Evolutionary conservation across 495 filamentous ascomycete genomes (phyloP), one percentile per base, ranked within the genome.

Genomic region (Aspergillus wentii): DNA sequence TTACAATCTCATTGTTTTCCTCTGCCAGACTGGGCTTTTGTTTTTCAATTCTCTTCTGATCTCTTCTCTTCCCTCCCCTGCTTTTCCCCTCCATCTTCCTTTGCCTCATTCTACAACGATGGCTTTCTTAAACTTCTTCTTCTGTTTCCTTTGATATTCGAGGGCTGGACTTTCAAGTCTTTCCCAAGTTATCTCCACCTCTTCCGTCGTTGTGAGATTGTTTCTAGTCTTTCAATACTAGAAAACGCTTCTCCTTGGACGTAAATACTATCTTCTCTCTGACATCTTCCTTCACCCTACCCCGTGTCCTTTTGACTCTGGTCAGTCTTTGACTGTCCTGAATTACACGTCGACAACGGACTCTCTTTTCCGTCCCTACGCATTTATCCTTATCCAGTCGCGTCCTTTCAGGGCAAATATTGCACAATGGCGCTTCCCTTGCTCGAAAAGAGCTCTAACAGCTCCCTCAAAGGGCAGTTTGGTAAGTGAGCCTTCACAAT

Each of bases 371-470:
- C 11, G 5, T 25, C 22, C 22, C 22, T 6, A 11, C 11, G 22
- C 22, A 25, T 25, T 25, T 11, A 25, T 25, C 11, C 22, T 25
- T 6, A 25, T 25, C 11, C 22, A 25, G 11, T 25, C 22, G 5
- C 22, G 5, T 25, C 22, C 11, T 25, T 11, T 25, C 22, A 21
- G 21, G 25, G 20, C 43, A 7, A 29, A 36, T 8, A 20, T 31
- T 17, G 19, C n/a, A n/a, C 37, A 22, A 51, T 48, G 49, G 25
- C 47, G n/a, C 27, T 41, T 11, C 49, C 50, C 17, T 43, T 54
- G 40, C 20, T 28, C 1, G 26, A 43, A 22, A 48, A 48, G 2
- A 37, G 5, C 36, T 20, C 41, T 17, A 51, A 54, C 27, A 28
- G 40, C 20, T 30, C 31, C 9, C 39, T 38, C 30, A 27, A 43